Base-by-base conservation (phyloP, 2,329 filamentous ascomycete genomes). In the Pestalotiopsis sp. region DNA sequence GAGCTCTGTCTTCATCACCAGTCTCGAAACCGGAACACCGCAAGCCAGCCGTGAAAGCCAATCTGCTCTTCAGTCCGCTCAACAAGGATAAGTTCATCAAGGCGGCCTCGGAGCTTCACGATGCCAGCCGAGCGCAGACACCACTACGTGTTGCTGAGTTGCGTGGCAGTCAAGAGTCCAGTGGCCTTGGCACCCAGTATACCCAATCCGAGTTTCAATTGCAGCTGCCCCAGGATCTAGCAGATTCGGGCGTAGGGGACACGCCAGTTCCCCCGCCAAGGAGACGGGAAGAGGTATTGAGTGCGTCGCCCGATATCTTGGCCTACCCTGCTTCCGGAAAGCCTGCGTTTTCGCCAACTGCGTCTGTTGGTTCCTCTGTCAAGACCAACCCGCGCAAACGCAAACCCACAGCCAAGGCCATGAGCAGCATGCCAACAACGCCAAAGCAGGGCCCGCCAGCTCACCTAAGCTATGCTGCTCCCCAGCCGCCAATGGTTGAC, bases 281-380 rank as follows among this genome's bases (percentile, higher is more conserved):
- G 5, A 27, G 23, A 13, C 57, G 25, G 7, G 23, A 5, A 23
- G 27, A 27, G 23, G 25, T 13, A 11, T 13, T 59, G 57, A 36
- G 23, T 27, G 27, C 59, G 36, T 39, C 59, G n/a, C n/a, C 59
- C 11, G 59, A 39, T 62, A 36, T 36, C 31, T 14, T 36, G 14
- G 38, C 59, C 25, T 36, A n/a, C 9, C 14, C 59, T 20, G 59
- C 27, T 11, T 20, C 13, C 13, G 17, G 3, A 39, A 20, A 20
- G 27, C 36, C 14, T 11, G 36, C 23, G 13, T 58, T 57, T n/a
- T 39, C 52, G 9, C 61, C 69, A 11, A 66, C 67, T 12, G 82
- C 76, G 68, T 87, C 86, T 3, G 88, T 88, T n/a, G 76, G 84
- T 3, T 80, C 82, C 9, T 83, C 85, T 1, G 85, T 88, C 68